A percentile compares a stretch with the other conserved stretches of the same genome.
phyloP scores from a whole-genome alignment of 139 green algal species.

The Micractinium sp. region DNA sequence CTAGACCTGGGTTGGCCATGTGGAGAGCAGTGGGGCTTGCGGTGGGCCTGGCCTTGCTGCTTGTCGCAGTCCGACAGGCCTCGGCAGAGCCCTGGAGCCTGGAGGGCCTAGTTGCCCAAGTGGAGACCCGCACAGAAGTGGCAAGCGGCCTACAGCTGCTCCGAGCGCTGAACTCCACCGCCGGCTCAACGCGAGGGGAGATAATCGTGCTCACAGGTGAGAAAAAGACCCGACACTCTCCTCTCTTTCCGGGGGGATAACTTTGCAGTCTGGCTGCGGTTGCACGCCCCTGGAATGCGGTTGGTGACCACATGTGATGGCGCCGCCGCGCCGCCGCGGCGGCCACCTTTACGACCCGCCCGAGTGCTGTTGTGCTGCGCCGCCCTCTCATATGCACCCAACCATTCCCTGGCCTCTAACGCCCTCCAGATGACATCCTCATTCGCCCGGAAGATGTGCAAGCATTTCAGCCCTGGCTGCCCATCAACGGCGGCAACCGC shows the following conservation, averaged over 20 bases:
- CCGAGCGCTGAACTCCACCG: not conserved
- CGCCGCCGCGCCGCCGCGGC: not conserved
- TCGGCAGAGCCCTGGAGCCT: not conserved
- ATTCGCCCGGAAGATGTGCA: not conserved
- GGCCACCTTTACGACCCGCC: too few species aligned
- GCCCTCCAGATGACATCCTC: conserved; percentile 1
- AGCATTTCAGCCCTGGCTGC: not conserved
- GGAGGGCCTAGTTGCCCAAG: not conserved
- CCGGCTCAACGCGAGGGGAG: not conserved
- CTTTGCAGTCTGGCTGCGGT: not conserved
- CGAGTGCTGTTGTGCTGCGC: too few species aligned
- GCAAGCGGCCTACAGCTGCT: not conserved
- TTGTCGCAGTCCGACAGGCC: not conserved
- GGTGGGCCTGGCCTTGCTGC: not conserved
- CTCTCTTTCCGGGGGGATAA: not conserved
- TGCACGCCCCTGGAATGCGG: not conserved
- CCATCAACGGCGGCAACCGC: conserved; percentile 1
- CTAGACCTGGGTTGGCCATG: not conserved
- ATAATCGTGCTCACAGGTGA: not conserved
- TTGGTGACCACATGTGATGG: not conserved
- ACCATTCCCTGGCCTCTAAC: not conserved
- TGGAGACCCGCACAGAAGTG: not conserved
- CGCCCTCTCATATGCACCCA: not conserved
- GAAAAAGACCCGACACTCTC: not conserved
- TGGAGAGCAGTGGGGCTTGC: not conserved